These are phyloP conservation scores for Trichoderma oligosporum DNA, from an alignment of 2,329 filamentous ascomycete species.

Conservation along the genomic window DNA sequence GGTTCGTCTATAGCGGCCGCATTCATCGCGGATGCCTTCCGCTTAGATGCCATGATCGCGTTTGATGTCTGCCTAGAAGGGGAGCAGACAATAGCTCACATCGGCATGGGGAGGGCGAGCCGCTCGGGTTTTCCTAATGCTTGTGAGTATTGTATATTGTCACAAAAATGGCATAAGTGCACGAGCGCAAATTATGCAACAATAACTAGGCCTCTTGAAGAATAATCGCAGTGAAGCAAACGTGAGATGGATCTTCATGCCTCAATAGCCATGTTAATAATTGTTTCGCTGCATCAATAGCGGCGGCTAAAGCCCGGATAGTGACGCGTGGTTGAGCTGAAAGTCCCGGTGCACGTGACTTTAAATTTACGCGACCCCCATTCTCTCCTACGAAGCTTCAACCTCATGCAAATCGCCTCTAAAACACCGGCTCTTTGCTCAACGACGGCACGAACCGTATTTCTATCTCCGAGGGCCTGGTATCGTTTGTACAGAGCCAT, in stretches of 20 bases:
- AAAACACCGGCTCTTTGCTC: slow-evolving; percentile 17
- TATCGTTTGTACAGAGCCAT: neutral
- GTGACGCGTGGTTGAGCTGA: slow-evolving; percentile 12
- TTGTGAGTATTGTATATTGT: neutral
- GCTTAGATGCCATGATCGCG: slow-evolving; percentile 78
- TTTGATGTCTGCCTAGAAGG: slow-evolving; percentile 10
- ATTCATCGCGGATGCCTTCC: slow-evolving; percentile 76
- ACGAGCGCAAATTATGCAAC: neutral
- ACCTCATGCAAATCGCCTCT: slow-evolving; percentile 28
- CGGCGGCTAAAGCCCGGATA: slow-evolving; percentile 18
- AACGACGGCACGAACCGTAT: slow-evolving; percentile 24
- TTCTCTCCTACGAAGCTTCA: slow-evolving; percentile 31
- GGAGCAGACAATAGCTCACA: slow-evolving; percentile 9
- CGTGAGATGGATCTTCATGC: neutral
- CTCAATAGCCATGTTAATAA: neutral
- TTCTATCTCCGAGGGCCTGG: slow-evolving; percentile 10
- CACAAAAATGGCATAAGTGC: neutral
- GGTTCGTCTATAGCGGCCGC: slow-evolving; percentile 69
- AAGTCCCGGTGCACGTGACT: slow-evolving; percentile 38
- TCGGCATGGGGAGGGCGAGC: neutral
- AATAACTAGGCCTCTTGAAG: neutral
- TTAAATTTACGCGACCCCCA: slow-evolving; percentile 40
- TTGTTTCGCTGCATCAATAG: neutral
- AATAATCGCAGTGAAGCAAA: neutral
- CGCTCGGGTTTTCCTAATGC: neutral